Conservation (phyloP, 768 basidiomycete genomes). For the Clitopilus passeckerianus region DNA sequence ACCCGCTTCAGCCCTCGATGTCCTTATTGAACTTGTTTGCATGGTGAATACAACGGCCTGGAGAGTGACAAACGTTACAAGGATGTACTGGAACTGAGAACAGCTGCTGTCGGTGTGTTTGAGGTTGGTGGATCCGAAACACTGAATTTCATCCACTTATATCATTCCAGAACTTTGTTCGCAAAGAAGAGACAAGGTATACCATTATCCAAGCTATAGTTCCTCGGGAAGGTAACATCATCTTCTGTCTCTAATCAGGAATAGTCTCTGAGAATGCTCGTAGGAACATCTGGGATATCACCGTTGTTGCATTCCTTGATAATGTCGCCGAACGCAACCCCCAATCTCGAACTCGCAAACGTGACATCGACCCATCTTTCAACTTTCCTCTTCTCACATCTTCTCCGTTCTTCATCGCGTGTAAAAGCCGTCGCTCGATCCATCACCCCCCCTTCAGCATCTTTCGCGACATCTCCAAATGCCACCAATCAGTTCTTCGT, state of each 20-base stretch:
- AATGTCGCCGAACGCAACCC: slow-evolving; percentile 52
- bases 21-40: slow-evolving; percentile 74
- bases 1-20: slow-evolving; percentile 74
- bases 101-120: slow-evolving; percentile 75
- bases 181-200: slow-evolving; percentile 64
- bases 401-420: slow-evolving; percentile 63
- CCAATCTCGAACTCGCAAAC: slow-evolving; percentile 43
- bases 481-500: slow-evolving; percentile 55
- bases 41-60: slow-evolving; percentile 83
- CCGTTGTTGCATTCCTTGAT: slow-evolving; percentile 70
- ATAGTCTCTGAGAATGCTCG: not conserved
- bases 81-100: slow-evolving; percentile 70
- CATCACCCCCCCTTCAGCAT: slow-evolving; percentile 49
- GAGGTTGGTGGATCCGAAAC: slow-evolving; percentile 48
- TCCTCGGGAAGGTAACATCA: slow-evolving; percentile 41
- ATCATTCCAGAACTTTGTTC: slow-evolving; percentile 60
- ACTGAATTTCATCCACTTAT: slow-evolving; percentile 2
- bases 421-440: slow-evolving; percentile 61
- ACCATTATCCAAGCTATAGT: slow-evolving; percentile 73
- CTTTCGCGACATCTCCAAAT: slow-evolving; percentile 19
- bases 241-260: not conserved
- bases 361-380: slow-evolving; percentile 71
- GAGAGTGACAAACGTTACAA: slow-evolving; percentile 53
- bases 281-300: slow-evolving; percentile 39
- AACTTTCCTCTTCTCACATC: slow-evolving; percentile 73